Evolutionary conservation across 2,329 filamentous ascomycete genomes (phyloP).

Genomic region (Diaporthe amygdali): DNA sequence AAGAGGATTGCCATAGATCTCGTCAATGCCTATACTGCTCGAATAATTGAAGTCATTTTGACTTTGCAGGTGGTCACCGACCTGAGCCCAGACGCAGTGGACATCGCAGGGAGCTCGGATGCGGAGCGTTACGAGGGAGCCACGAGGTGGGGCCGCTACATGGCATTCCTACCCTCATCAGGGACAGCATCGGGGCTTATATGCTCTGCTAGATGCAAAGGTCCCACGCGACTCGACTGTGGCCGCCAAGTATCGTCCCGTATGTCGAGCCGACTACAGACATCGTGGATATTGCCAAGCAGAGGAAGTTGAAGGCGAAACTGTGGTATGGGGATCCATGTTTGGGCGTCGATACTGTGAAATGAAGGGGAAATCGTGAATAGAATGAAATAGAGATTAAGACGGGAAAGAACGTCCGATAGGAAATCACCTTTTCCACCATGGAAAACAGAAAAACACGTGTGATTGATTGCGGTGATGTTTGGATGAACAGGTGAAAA

Average conservation of each 20-base stretch:
- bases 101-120: conserved; percentile 43
- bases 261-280: conserved; percentile 37
- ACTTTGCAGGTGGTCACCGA: conserved; percentile 39
- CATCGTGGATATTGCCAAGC: conserved; percentile 28
- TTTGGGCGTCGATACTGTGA: not conserved
- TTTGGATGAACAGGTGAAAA: not conserved
- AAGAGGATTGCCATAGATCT: conserved; percentile 37
- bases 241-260: conserved; percentile 50
- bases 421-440: no score
- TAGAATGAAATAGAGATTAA: no score
- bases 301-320: not conserved
- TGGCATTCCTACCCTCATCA: conserved; percentile 69
- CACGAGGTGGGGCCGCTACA: conserved; percentile 56
- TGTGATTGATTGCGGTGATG: not conserved
- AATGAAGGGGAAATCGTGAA: no score
- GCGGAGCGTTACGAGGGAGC: conserved; percentile 30
- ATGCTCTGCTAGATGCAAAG: conserved; percentile 63
- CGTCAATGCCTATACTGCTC: conserved; percentile 34
- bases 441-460: not conserved
- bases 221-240: conserved; percentile 63
- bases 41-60: conserved; percentile 40
- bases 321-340: not conserved
- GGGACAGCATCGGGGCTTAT: conserved; percentile 73
- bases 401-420: no score
- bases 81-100: conserved; percentile 43